Evolutionary conservation across 148 eudicot species (phyloP).

Genomic region (Camellia granthamiana): DNA sequence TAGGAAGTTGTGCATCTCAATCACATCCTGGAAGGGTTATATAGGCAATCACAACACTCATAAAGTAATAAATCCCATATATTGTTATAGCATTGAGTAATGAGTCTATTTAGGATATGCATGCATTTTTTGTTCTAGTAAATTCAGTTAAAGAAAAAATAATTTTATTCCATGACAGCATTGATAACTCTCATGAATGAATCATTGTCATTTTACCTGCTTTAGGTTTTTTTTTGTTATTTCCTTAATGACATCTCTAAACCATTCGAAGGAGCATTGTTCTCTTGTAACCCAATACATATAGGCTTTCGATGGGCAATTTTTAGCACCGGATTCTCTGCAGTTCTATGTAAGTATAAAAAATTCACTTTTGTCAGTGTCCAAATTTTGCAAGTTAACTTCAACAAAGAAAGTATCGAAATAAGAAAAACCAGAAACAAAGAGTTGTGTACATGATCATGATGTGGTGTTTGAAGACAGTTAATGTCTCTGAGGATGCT

Average conservation of each 20-base stretch:
- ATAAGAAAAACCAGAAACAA: neutral
- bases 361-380: neutral
- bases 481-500: conserved; percentile 31
- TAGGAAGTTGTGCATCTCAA: conserved; percentile 36
- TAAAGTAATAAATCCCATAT: neutral
- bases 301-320: conserved; percentile 30
- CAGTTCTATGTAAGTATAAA: neutral
- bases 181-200: neutral
- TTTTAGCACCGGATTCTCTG: neutral
- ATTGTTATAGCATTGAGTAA: neutral
- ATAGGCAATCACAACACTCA: neutral
- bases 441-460: neutral
- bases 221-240: conserved; percentile 20
- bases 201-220: conserved; percentile 21
- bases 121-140: neutral
- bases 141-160: neutral
- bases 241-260: conserved; percentile 36
- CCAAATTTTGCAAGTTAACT: neutral
- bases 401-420: neutral
- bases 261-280: conserved; percentile 40
- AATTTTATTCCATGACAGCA: neutral
- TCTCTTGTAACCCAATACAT: conserved; percentile 43
- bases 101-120: neutral
- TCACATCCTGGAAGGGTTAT: conserved; percentile 21
- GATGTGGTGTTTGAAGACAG: neutral